Evolutionary conservation across 192 early-diverging fungal species (phyloP).

Genomic region (Coemansia sp.): DNA sequence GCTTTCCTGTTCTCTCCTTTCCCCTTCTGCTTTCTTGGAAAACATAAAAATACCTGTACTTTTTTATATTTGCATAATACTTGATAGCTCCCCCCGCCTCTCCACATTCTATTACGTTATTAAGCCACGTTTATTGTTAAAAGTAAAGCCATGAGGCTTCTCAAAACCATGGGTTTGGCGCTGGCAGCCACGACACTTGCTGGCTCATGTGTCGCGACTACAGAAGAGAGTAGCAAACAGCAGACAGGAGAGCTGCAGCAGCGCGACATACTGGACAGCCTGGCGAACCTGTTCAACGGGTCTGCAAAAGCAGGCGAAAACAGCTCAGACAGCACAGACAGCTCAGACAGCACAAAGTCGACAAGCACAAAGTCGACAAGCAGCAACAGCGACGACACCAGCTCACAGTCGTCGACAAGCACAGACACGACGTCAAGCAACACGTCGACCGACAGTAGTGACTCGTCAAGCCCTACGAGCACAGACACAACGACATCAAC

Average conservation of each 20-base stretch:
- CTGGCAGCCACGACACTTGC: slow-evolving; percentile 28
- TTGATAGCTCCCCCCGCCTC: neutral
- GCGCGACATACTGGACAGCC: slow-evolving; percentile 23
- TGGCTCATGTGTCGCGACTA: neutral
- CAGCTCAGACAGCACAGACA: slow-evolving; percentile 6
- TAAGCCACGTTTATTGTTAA: neutral
- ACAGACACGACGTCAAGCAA: slow-evolving; percentile 1
- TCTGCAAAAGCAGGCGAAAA: neutral
- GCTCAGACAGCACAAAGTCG: slow-evolving; percentile 4
- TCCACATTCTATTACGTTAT: neutral
- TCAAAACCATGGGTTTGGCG: slow-evolving; percentile 24
- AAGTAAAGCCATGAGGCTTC: slow-evolving; percentile 8
- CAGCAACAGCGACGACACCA: neutral
- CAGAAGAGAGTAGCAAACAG: neutral
- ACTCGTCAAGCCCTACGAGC: neutral
- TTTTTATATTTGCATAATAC: slow-evolving; percentile 6
- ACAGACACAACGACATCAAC: slow-evolving; percentile 8
- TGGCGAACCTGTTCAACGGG: slow-evolving; percentile 11
- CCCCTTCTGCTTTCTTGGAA: neutral
- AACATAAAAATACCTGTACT: neutral
- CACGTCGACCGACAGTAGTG: neutral
- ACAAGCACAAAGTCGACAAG: no score
- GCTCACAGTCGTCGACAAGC: neutral
- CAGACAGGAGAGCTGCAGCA: neutral
- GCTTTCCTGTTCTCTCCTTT: neutral